Percentiles rank a stretch among this genome's conserved stretches.
phyloP scores from a whole-genome alignment of 2,329 filamentous ascomycete species.

The Chalaropsis ovoidea region DNA sequence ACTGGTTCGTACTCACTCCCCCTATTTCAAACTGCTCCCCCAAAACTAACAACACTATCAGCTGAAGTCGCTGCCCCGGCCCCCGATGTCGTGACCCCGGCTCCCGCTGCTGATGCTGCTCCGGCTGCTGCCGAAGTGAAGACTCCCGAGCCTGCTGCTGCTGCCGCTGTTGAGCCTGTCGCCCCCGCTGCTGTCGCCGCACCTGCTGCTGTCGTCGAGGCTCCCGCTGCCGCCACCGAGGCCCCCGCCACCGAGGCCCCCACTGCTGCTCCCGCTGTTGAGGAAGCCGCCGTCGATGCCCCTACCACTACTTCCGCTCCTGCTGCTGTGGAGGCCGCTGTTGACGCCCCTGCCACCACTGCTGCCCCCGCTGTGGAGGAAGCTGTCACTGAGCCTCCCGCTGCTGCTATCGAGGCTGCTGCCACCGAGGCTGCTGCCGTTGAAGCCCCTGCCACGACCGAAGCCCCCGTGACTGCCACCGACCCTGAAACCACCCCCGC shows the following conservation, averaged over 20 bases:
- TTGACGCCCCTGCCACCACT: constrained; percentile 29
- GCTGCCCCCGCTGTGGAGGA: constrained; percentile 28
- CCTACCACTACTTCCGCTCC: constrained; percentile 12
- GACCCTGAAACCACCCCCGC: constrained; percentile 26
- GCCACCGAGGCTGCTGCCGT: constrained; percentile 16
- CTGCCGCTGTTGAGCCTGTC: constrained; percentile 17
- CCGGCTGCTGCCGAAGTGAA: constrained; percentile 30
- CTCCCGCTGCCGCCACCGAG: constrained; percentile 7
- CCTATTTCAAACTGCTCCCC: too few relatives aligned
- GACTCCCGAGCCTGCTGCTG: constrained; percentile 28
- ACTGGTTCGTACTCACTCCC: background rate
- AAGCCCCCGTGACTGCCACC: background rate
- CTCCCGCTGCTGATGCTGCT: constrained; percentile 30
- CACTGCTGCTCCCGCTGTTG: constrained; percentile 15
- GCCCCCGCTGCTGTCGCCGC: constrained; percentile 16
- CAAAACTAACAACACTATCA: constrained; percentile 5
- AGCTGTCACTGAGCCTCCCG: constrained; percentile 19
- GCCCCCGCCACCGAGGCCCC: background rate
- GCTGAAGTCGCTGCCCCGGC: background rate
- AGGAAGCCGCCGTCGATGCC: background rate
- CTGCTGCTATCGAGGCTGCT: constrained; percentile 22
- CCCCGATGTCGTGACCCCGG: constrained; percentile 21
- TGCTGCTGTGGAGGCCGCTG: constrained; percentile 23
- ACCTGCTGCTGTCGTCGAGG: constrained; percentile 12
- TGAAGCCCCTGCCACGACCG: constrained; percentile 20